These are phyloP conservation scores for Penicillium subrubescens DNA, from an alignment of 495 filamentous ascomycete species.

Conservation along the genomic window DNA sequence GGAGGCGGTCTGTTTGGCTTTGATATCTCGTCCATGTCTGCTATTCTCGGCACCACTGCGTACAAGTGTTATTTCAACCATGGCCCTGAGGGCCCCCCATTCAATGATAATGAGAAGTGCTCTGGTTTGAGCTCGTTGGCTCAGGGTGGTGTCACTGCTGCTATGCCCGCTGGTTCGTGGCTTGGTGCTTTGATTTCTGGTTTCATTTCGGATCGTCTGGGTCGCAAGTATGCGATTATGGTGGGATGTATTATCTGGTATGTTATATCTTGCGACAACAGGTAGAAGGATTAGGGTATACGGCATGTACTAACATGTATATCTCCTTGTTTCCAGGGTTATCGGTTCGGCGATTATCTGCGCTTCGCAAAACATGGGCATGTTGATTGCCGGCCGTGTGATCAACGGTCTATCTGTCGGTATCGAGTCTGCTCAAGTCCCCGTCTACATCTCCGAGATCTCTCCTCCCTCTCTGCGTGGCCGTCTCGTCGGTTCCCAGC, in stretches of 20 bases:
- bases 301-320: neutral
- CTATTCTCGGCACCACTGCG: conserved; percentile 45
- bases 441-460: conserved; percentile 79
- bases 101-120: conserved; percentile 40
- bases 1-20: conserved; percentile 84
- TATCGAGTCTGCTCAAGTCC: conserved; percentile 79
- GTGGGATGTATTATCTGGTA: conserved; percentile 66
- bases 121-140: conserved; percentile 48
- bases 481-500: conserved; percentile 71
- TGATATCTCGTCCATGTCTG: conserved; percentile 80
- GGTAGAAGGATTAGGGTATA: neutral
- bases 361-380: conserved; percentile 73
- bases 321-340: conserved; percentile 34
- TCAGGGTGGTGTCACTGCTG: conserved; percentile 65
- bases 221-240: conserved; percentile 70
- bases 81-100: conserved; percentile 34
- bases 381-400: conserved; percentile 73
- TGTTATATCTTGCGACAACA: neutral
- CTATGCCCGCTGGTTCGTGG: conserved; percentile 79
- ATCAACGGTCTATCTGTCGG: conserved; percentile 81
- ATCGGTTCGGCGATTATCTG: conserved; percentile 70
- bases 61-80: conserved; percentile 71
- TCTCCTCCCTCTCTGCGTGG: conserved; percentile 72
- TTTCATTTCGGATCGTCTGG: conserved; percentile 65
- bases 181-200: conserved; percentile 70